Base-by-base conservation (phyloP, 2,329 filamentous ascomycete species). In the Penicillium sp. region DNA sequence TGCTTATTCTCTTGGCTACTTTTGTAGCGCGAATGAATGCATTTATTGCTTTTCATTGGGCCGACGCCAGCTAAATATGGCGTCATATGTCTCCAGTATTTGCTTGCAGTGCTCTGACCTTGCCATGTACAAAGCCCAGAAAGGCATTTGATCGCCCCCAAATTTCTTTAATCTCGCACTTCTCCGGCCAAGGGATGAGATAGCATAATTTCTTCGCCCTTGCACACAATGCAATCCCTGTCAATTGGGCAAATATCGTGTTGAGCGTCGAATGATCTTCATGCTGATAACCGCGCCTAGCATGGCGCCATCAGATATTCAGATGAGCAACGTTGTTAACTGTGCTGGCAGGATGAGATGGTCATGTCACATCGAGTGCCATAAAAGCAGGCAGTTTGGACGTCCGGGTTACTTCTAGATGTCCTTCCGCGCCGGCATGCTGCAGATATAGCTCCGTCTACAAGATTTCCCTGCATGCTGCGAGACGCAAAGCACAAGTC, bases 291-390 rank as follows among this genome's bases (percentile, higher is more conserved):
- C 26, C 21, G 35, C 33, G 30, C 14, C 35, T 48, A 26, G 21
- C 45, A 58, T 58, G 24, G 50, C 56, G 56, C 51, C 45, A 58
- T 58, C 49, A 40, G 28, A 50, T 52, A 40, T 40, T n/a, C n/a
- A 35, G 40, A 58, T 58, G 56, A 58, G 56, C 46, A 58, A 52
- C 50, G 18, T 30, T 12, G 23, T 26, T 20, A 24, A 2, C 11
- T 7, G 14, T 45, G 30, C 47, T 40, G 5, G 33, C 11, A 52
- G 11, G 23, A 24, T 12, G 20, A 23, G 33, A 23, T 33, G 28
- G 28, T 18, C 28, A 33, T 26, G 24, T 16, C 21, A 46, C 11
- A 42, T 42, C n/a, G 7, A 18, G 40, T 42, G 7, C n/a, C 40
- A 23, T 23, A 18, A 43, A 43, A 43, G 20, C 40, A 4, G 20